A percentile compares a stretch with the other conserved stretches of the same genome.
phyloP scores from a whole-genome alignment of 805 yeast genomes.

The Spathaspora sp. region DNA sequence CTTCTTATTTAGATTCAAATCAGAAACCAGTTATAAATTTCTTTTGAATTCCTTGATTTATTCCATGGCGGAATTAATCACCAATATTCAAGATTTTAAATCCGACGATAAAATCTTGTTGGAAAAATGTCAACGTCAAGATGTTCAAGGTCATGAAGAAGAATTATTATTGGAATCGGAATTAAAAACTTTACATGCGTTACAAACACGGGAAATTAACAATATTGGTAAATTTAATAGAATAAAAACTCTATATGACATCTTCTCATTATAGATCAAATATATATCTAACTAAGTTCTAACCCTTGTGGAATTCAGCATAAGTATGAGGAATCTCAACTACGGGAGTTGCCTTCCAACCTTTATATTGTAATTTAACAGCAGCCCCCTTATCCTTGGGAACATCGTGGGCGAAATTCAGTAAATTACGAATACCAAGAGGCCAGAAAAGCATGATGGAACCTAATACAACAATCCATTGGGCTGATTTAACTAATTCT shows the following conservation, averaged over 20 bases:
- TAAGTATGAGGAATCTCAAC: constrained; percentile 7
- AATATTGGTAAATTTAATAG: constrained; percentile 54
- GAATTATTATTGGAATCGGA: constrained; percentile 74
- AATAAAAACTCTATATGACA: constrained; percentile 53
- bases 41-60: constrained; percentile 43
- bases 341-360: constrained; percentile 2
- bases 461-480: constrained; percentile 1
- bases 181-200: constrained; percentile 60
- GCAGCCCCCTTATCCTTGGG: constrained; percentile 8
- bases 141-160: constrained; percentile 78
- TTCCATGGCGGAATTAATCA: constrained; percentile 51
- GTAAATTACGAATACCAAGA: neutral
- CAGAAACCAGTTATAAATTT: constrained; percentile 26
- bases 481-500: constrained; percentile 1
- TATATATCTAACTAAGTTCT: neutral
- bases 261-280: constrained; percentile 20
- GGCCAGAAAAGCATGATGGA: constrained; percentile 1
- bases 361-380: constrained; percentile 4
- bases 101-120: constrained; percentile 61
- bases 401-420: constrained; percentile 3
- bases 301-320: neutral
- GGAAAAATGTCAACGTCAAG: constrained; percentile 83
- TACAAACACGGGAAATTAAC: constrained; percentile 54
- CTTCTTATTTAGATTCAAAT: constrained; percentile 71
- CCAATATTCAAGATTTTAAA: constrained; percentile 50